A percentile compares a stretch with the other conserved stretches of the same genome.
These are phyloP conservation scores for Phytopythium boreale DNA, from an alignment of 352 stramenopile species.

Conservation along the genomic window DNA sequence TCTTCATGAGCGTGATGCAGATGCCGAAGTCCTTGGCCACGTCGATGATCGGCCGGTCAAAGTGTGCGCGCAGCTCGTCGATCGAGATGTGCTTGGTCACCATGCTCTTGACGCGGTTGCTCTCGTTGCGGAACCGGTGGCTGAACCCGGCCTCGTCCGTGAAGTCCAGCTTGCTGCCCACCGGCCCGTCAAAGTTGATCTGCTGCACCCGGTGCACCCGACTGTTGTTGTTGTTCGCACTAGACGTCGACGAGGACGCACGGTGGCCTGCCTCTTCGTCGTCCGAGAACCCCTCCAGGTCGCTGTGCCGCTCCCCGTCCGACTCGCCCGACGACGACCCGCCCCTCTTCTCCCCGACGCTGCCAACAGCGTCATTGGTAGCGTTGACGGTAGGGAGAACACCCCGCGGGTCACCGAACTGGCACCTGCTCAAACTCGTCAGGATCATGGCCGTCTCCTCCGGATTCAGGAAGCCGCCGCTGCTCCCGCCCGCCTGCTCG, in stretches of 20 bases:
- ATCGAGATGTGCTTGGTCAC: conserved; percentile 89
- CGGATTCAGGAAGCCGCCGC: conserved; percentile 40
- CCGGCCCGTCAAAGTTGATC: conserved; percentile 70
- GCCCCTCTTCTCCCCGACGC: not conserved
- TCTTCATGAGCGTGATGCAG: conserved; percentile 89
- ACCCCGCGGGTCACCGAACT: conserved; percentile 18
- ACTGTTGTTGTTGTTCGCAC: conserved; percentile 4
- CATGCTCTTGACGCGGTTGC: conserved; percentile 84
- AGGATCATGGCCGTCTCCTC: conserved; percentile 88
- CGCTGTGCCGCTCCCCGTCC: conserved; percentile 30
- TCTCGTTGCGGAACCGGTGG: conserved; percentile 78
- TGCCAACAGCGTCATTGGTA: not conserved
- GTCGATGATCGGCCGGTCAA: conserved; percentile 86
- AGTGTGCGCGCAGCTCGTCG: conserved; percentile 79
- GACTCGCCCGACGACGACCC: conserved; percentile 24
- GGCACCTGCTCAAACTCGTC: conserved; percentile 74
- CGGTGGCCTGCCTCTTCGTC: conserved; percentile 28
- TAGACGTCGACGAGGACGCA: not conserved
- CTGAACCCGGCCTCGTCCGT: conserved; percentile 71
- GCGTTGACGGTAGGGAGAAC: no score
- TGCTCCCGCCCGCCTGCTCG: conserved; percentile 10
- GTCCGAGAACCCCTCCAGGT: conserved; percentile 46
- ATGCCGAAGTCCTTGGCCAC: conserved; percentile 90
- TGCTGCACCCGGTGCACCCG: conserved; percentile 61
- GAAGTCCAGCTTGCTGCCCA: conserved; percentile 74